Evolutionary conservation across 2,329 filamentous ascomycete species (phyloP), one percentile per base, ranked within the genome.

Genomic region (Cladosporium sphaerospermum): DNA sequence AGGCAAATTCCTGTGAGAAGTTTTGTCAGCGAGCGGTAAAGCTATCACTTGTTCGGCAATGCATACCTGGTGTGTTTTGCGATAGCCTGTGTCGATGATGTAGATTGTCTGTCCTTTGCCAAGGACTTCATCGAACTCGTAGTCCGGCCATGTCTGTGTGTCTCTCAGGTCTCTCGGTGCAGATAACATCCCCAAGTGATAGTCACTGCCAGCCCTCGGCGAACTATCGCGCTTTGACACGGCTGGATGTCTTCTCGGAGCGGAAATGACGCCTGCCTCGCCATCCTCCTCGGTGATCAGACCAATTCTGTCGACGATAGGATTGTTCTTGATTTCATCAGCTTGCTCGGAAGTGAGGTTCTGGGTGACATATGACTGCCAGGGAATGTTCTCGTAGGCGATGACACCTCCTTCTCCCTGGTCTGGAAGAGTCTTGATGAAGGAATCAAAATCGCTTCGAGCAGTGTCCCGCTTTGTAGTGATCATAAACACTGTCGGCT

Each of bases 391-490:
- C 13, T 48, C 36, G 36, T 48, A 48, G n/a, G 34, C 45, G 16
- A 48, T 48, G 36, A 48, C 36, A 14, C 40, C 23, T 19, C 45
- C 45, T 7, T 28, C 10, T 11, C 45, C 45, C 18, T 48, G 45
- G 19, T 48, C 45, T 7, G 45, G 45, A 13, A 48, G 28, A 8
- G 45, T 48, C 28, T 48, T 48, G 36, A 48, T 41, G 36, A 48
- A 48, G 7, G 18, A 36, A 31, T 48, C 36, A 31, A 48, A 48
- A 16, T 37, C 45, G n/a, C 18, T 16, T 2, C 45, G 34, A 9
- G 34, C 45, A 48, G 45, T 48, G 23, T 48, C 39, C 4, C 33
- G 36, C 36, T 48, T 48, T 2, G 45, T 48, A 9, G 36, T 48
- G 37, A 48, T 40, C 23, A 48, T 23, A 18, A 28, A 48, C 32